Conservation (phyloP, 768 basidiomycete species). For the Sporobolomyces phaffii region DNA sequence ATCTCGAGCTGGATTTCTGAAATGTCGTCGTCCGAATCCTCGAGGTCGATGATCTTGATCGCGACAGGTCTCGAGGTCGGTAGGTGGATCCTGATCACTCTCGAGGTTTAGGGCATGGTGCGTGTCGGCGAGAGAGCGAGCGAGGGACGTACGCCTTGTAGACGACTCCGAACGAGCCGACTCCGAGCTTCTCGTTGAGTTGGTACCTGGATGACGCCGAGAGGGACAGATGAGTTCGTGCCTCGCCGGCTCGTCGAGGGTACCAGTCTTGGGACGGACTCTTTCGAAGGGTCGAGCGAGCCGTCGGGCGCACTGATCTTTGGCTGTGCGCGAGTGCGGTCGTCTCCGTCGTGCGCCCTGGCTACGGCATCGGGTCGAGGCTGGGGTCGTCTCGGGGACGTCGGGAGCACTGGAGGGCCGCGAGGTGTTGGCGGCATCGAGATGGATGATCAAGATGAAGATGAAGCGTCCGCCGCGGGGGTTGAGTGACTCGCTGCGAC, state of each 20-base stretch:
- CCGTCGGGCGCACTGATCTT: neutral
- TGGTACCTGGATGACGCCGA: conserved; percentile 58
- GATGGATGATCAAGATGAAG: no score
- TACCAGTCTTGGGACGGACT: neutral
- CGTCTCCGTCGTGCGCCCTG: no score
- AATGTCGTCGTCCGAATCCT: conserved; percentile 97
- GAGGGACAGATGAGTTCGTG: no score
- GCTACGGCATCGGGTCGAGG: no score
- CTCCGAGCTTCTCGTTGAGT: conserved; percentile 89
- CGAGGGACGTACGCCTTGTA: conserved; percentile 67
- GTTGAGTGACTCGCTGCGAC: no score
- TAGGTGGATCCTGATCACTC: conserved; percentile 67
- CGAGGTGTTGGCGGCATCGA: no score
- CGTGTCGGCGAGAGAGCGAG: neutral
- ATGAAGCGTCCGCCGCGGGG: no score
- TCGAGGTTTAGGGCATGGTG: neutral
- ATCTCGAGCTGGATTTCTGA: conserved; percentile 97
- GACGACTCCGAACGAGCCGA: conserved; percentile 91
- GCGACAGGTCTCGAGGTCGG: conserved; percentile 91
- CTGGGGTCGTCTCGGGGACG: no score
- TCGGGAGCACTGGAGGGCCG: no score
- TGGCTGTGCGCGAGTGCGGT: no score
- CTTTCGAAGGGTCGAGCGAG: neutral
- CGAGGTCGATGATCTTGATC: conserved; percentile 97
- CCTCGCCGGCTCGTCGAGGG: neutral